Conservation (phyloP, 495 filamentous ascomycete genomes). For the Chlorociboria aeruginascens region DNA sequence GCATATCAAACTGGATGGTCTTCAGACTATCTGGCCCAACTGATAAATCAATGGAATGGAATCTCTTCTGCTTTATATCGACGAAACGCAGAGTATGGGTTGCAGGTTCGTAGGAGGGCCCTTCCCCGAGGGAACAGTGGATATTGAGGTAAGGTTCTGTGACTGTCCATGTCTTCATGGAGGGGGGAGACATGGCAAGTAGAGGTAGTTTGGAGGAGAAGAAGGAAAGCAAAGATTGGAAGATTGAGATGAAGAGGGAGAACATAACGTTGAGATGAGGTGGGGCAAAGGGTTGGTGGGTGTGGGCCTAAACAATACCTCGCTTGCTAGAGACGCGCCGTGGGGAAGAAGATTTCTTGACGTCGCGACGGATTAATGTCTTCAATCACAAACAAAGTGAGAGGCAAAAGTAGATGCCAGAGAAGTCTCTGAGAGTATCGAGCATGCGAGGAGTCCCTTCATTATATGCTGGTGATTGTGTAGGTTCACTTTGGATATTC, state of each 20-base stretch:
- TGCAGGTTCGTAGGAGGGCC: conserved; percentile 60
- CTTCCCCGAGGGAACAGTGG: conserved; percentile 69
- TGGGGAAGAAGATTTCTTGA: too few relatives aligned
- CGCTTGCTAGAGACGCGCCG: too few relatives aligned
- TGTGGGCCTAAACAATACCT: too few relatives aligned
- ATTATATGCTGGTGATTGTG: too few relatives aligned
- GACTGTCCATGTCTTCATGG: conserved; percentile 16
- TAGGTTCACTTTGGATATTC: too few relatives aligned
- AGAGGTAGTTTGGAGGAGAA: neutral
- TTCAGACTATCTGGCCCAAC: conserved; percentile 51
- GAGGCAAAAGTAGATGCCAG: too few relatives aligned
- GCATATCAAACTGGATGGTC: conserved; percentile 52
- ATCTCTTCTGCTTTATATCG: conserved; percentile 70
- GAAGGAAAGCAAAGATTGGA: neutral
- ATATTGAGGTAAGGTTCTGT: conserved; percentile 62
- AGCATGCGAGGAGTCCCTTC: too few relatives aligned
- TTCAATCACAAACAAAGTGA: too few relatives aligned
- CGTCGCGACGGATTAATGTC: too few relatives aligned
- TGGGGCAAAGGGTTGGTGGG: neutral
- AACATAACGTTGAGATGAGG: neutral
- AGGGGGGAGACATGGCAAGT: neutral
- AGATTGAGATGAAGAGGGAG: neutral
- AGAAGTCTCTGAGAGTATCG: too few relatives aligned
- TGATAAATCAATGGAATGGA: conserved; percentile 62
- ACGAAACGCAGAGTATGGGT: conserved; percentile 73